phyloP scores from a whole-genome alignment of 1,139 yeast species.

The Yamadazyma sp. region DNA sequence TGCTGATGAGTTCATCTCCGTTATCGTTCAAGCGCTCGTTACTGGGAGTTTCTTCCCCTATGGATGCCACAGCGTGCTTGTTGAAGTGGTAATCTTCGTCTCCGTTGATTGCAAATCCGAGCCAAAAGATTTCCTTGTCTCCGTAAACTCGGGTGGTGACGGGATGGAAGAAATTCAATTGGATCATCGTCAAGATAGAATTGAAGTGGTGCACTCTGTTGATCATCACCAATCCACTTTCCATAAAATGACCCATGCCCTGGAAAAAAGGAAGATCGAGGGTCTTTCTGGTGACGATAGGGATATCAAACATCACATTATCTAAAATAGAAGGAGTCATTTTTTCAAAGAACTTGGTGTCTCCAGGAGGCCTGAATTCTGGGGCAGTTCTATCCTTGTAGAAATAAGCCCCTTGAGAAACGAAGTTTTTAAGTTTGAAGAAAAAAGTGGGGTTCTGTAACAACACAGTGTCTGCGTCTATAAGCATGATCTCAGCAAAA shows the following conservation, averaged over 20 bases:
- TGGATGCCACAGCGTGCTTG: slow-evolving; percentile 27
- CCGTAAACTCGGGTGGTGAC: slow-evolving; percentile 28
- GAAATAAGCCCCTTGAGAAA: slow-evolving; percentile 30
- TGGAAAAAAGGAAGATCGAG: slow-evolving; percentile 24
- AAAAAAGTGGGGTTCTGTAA: slow-evolving; percentile 30
- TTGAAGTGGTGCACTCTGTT: slow-evolving; percentile 30
- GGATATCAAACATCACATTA: slow-evolving; percentile 30
- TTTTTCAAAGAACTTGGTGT: slow-evolving; percentile 25
- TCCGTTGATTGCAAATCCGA: slow-evolving; percentile 33
- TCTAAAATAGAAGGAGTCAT: slow-evolving; percentile 32
- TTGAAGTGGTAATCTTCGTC: slow-evolving; percentile 35
- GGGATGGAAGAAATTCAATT: slow-evolving; percentile 27
- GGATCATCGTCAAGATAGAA: slow-evolving; percentile 28
- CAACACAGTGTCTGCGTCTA: slow-evolving; percentile 37
- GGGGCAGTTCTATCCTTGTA: slow-evolving; percentile 32
- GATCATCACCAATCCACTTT: slow-evolving; percentile 32
- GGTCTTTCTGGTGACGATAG: slow-evolving; percentile 26
- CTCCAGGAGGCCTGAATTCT: slow-evolving; percentile 26
- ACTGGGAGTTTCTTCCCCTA: slow-evolving; percentile 27
- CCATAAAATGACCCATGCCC: slow-evolving; percentile 34
- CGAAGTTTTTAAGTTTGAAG: slow-evolving; percentile 27
- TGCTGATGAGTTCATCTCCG: slow-evolving; percentile 21
- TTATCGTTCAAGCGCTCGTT: slow-evolving; percentile 20
- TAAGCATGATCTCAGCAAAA: slow-evolving; percentile 32
- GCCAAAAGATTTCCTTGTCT: slow-evolving; percentile 37